phyloP scores from a whole-genome alignment of 225 moss, liverwort and hornwort genomes.

The Neckera pumila region DNA sequence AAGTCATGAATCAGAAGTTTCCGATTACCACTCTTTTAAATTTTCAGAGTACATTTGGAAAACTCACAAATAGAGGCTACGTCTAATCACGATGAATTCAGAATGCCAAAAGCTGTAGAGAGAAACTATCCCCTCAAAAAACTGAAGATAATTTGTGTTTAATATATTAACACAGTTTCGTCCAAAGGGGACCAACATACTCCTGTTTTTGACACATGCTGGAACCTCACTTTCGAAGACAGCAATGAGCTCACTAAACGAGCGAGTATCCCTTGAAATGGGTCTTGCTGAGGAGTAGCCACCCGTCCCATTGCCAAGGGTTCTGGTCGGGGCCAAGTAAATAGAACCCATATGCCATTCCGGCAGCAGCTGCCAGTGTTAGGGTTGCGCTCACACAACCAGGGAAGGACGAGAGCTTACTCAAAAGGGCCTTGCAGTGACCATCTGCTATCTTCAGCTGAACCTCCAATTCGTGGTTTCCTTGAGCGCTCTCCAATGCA shows the following conservation, averaged over 20 bases:
- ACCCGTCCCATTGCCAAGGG: conserved; percentile 97
- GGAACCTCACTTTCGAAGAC: background rate
- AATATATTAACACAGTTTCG: background rate
- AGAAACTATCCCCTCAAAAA: background rate
- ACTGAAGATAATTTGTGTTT: conserved; percentile 4
- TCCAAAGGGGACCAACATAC: background rate
- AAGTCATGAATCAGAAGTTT: background rate
- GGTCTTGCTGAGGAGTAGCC: conserved; percentile 81
- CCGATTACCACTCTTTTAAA: background rate
- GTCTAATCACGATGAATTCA: background rate
- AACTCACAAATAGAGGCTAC: background rate
- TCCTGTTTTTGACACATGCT: background rate
- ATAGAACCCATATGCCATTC: conserved; percentile 66
- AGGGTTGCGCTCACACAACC: conserved; percentile 42
- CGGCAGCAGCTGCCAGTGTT: conserved; percentile 42
- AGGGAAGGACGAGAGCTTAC: conserved; percentile 59
- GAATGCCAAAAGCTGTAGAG: background rate
- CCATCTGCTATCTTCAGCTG: conserved; percentile 65
- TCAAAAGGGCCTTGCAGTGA: conserved; percentile 56
- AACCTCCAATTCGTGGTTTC: conserved; percentile 32
- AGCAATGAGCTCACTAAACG: background rate
- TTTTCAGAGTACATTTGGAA: conserved; percentile 3
- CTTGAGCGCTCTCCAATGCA: conserved; percentile 34
- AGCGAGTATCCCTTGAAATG: conserved; percentile 28
- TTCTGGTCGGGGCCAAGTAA: conserved; percentile 65